Percentiles rank a stretch among this genome's conserved stretches.
Evolutionary conservation across 2,329 filamentous ascomycete genomes (phyloP).

Genomic region (Arthrobotrys pseudoclavata): DNA sequence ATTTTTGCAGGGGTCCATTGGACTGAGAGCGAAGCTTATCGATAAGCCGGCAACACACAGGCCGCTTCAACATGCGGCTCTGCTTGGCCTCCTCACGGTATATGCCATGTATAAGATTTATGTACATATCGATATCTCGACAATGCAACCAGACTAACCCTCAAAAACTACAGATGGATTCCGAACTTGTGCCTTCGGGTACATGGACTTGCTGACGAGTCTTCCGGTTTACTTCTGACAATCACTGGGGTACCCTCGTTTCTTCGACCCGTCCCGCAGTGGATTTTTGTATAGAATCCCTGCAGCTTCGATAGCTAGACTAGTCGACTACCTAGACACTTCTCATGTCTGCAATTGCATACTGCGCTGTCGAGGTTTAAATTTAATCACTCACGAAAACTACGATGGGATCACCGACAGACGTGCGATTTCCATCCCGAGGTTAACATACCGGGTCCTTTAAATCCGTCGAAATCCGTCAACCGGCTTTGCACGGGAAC

Average conservation of each 20-base stretch:
- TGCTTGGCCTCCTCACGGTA: not conserved
- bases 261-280: constrained; percentile 60
- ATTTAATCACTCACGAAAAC: constrained; percentile 56
- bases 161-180: not conserved
- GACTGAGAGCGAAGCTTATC: constrained; percentile 35
- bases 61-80: constrained; percentile 36
- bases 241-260: constrained; percentile 55
- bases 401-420: constrained; percentile 3
- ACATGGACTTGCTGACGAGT: constrained; percentile 26
- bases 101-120: not conserved
- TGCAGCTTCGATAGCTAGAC: constrained; percentile 24
- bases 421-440: constrained; percentile 29
- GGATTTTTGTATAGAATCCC: constrained; percentile 53
- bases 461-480: constrained; percentile 35
- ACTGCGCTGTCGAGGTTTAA: not conserved
- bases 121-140: not conserved
- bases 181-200: constrained; percentile 17
- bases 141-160: not conserved
- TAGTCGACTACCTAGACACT: not conserved
- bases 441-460: constrained; percentile 21
- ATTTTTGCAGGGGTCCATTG: constrained; percentile 59
- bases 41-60: constrained; percentile 43
- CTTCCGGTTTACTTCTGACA: constrained; percentile 51
- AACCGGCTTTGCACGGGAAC: constrained; percentile 48
- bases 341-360: not conserved